A percentile compares a stretch with the other conserved stretches of the same genome.
Evolutionary conservation across 768 basidiomycete species (phyloP).

Genomic region (Lactifluus subvellereus): DNA sequence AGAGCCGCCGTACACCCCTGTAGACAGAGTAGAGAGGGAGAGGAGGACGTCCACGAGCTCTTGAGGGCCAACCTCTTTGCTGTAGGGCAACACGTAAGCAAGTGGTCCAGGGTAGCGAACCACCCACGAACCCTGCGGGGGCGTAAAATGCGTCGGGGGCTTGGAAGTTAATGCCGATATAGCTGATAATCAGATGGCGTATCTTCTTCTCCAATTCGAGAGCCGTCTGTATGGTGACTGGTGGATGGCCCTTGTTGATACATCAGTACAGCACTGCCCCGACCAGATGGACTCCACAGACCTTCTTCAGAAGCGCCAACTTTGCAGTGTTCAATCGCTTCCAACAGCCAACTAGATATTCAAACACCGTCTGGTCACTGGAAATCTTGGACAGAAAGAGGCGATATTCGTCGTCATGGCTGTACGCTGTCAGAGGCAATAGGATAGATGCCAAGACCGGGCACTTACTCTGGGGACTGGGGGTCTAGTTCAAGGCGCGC

Average conservation of each 20-base stretch:
- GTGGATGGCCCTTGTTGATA: slow-evolving; percentile 48
- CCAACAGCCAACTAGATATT: slow-evolving; percentile 90
- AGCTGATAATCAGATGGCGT: slow-evolving; percentile 80
- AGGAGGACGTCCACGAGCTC: slow-evolving; percentile 84
- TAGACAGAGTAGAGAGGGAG: slow-evolving; percentile 60
- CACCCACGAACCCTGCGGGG: slow-evolving; percentile 55
- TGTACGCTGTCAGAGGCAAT: slow-evolving; percentile 28
- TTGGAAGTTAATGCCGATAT: slow-evolving; percentile 82
- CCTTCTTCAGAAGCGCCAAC: slow-evolving; percentile 58
- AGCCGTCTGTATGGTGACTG: slow-evolving; percentile 58
- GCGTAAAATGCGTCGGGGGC: slow-evolving; percentile 96
- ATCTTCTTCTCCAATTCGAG: slow-evolving; percentile 62
- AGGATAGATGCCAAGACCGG: slow-evolving; percentile 15
- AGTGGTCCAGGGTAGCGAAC: background rate
- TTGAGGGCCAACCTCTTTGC: slow-evolving; percentile 64
- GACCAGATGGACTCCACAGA: slow-evolving; percentile 26
- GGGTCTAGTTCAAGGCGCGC: slow-evolving; percentile 22
- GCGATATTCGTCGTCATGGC: slow-evolving; percentile 70
- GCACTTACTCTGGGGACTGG: slow-evolving; percentile 13
- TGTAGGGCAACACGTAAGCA: slow-evolving; percentile 27
- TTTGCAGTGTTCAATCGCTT: slow-evolving; percentile 65
- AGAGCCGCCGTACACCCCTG: slow-evolving; percentile 52
- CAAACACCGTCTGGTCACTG: slow-evolving; percentile 71
- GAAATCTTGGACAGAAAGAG: slow-evolving; percentile 74
- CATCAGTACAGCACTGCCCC: background rate